A percentile compares a stretch with the other conserved stretches of the same genome.
Evolutionary conservation across 305 asterid species (phyloP).

Genomic region (Striga hermonthica): DNA sequence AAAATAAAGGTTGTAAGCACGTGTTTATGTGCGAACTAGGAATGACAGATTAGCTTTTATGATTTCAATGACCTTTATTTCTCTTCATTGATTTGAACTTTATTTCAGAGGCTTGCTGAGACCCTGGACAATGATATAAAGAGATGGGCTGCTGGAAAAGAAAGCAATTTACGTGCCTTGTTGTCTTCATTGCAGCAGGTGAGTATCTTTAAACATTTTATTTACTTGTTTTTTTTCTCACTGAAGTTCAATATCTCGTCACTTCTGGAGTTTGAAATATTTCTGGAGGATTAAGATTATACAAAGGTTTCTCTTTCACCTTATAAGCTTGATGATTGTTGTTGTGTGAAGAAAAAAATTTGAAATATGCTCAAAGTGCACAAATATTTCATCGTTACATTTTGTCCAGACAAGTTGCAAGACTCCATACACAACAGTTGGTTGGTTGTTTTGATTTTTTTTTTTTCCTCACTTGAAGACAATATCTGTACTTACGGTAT

Average conservation of each 20-base stretch:
- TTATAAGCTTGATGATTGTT: too few species aligned
- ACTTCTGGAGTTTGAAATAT: too few species aligned
- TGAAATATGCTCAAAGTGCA: too few species aligned
- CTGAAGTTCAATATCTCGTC: too few species aligned
- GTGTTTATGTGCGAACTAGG: conserved; percentile 1
- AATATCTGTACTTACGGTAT: conserved; percentile 21
- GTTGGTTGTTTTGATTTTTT: too few species aligned
- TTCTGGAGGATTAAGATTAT: too few species aligned
- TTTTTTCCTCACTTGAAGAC: not conserved
- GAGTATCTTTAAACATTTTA: conserved; percentile 24
- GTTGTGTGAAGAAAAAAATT: too few species aligned
- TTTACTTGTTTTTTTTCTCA: not conserved
- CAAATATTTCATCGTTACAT: too few species aligned
- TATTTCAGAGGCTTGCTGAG: conserved; percentile 69
- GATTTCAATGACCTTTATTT: conserved; percentile 12
- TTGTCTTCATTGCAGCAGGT: conserved; percentile 88
- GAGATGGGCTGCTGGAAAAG: conserved; percentile 96
- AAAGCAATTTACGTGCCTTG: conserved; percentile 82
- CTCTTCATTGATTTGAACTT: conserved; percentile 12
- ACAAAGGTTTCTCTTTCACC: too few species aligned
- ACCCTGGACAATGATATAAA: conserved; percentile 62
- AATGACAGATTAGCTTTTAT: conserved; percentile 5
- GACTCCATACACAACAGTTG: too few species aligned
- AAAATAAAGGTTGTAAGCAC: too few species aligned
- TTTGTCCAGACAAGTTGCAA: too few species aligned